phyloP scores from a whole-genome alignment of 2,329 filamentous ascomycete genomes.

The Microcyclospora tardicrescens region DNA sequence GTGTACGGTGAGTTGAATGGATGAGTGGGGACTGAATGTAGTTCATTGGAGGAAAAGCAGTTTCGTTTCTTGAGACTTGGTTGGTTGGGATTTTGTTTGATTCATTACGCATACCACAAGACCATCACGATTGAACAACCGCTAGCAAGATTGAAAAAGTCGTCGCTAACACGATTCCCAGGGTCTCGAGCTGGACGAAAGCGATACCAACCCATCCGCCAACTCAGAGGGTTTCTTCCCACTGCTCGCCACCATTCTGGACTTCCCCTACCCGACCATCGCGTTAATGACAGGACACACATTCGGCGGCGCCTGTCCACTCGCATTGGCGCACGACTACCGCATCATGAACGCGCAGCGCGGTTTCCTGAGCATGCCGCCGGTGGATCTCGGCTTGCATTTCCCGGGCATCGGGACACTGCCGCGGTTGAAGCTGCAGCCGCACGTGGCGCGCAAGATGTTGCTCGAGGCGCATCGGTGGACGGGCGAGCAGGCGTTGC shows the following conservation, averaged over 20 bases:
- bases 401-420: slow-evolving; percentile 43
- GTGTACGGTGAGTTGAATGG: slow-evolving; percentile 28
- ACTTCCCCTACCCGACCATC: slow-evolving; percentile 32
- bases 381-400: slow-evolving; percentile 42
- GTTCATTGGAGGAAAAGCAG: too few species aligned
- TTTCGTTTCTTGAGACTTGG: too few species aligned
- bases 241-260: slow-evolving; percentile 22
- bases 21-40: too few species aligned
- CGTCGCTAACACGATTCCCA: slow-evolving; percentile 2
- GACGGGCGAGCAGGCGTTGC: slow-evolving; percentile 39
- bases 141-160: neutral
- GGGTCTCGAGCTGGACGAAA: slow-evolving; percentile 25
- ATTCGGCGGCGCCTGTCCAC: slow-evolving; percentile 37
- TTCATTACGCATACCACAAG: too few species aligned
- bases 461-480: slow-evolving; percentile 42
- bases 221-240: slow-evolving; percentile 26
- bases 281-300: slow-evolving; percentile 37
- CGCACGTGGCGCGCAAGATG: slow-evolving; percentile 42
- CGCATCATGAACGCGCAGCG: slow-evolving; percentile 36
- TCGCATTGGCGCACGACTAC: slow-evolving; percentile 36
- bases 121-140: neutral
- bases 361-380: slow-evolving; percentile 39
- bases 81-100: too few species aligned
- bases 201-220: slow-evolving; percentile 22
- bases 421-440: slow-evolving; percentile 38